Percentiles rank a stretch among this genome's conserved stretches.
Evolutionary conservation across 2,329 filamentous ascomycete genomes (phyloP).

Genomic region (Exophiala sp.): DNA sequence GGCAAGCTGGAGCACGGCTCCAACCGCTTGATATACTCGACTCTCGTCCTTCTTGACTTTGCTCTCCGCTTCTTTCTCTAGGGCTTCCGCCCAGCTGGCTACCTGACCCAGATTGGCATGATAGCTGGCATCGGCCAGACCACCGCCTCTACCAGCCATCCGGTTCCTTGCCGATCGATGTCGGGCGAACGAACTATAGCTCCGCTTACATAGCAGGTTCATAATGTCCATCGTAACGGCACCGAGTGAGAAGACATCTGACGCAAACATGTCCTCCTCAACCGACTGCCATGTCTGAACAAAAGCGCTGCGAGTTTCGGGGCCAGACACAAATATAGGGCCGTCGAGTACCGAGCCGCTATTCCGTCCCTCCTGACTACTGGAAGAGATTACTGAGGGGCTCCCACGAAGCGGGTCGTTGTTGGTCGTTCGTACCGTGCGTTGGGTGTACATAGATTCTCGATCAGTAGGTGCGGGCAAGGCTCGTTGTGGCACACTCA

Average conservation of each 20-base stretch:
- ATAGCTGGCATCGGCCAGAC: slow-evolving; percentile 52
- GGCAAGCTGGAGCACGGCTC: slow-evolving; percentile 36
- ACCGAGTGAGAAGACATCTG: slow-evolving; percentile 55
- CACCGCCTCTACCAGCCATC: slow-evolving; percentile 42
- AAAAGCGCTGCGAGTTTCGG: slow-evolving; percentile 31
- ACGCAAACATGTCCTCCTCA: slow-evolving; percentile 34
- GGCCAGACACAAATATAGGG: slow-evolving; percentile 33
- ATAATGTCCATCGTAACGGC: slow-evolving; percentile 56
- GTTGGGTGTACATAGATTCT: slow-evolving; percentile 14
- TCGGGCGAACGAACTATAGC: slow-evolving; percentile 49
- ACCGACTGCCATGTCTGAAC: slow-evolving; percentile 38
- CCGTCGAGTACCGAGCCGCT: slow-evolving; percentile 1
- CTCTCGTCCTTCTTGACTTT: slow-evolving; percentile 33
- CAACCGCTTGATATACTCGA: slow-evolving; percentile 35
- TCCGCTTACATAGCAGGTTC: slow-evolving; percentile 54
- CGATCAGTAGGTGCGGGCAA: slow-evolving; percentile 9
- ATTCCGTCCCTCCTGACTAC: slow-evolving; percentile 13
- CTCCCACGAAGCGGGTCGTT: slow-evolving; percentile 1
- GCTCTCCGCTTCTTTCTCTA: slow-evolving; percentile 46
- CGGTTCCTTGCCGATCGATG: slow-evolving; percentile 51
- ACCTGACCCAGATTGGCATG: slow-evolving; percentile 53
- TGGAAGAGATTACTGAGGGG: slow-evolving; percentile 20
- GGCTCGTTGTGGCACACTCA: slow-evolving; percentile 1
- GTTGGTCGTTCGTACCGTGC: slow-evolving; percentile 3
- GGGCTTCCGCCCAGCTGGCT: slow-evolving; percentile 49